These are phyloP conservation scores for Schizochytrium sp. DNA, from an alignment of 108 stramenopile species.

Conservation along the genomic window DNA sequence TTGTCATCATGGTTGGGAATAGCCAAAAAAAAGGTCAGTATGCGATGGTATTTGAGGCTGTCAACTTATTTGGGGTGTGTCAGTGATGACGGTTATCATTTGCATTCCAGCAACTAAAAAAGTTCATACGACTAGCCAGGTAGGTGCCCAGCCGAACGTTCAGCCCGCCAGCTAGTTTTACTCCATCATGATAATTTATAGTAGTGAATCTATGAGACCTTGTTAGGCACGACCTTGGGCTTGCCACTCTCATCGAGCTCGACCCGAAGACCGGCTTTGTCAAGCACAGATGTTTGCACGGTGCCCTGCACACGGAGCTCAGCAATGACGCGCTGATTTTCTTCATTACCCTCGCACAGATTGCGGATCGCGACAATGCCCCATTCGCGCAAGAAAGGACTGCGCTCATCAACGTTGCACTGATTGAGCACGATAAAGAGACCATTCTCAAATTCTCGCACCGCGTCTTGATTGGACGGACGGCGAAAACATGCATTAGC, in stretches of 20 bases:
- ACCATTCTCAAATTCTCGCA: conserved; percentile 25
- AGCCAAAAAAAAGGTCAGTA: no score
- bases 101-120: no score
- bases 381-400: conserved; percentile 40
- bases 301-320: conserved; percentile 27
- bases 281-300: neutral
- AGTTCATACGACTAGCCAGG: no score
- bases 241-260: neutral
- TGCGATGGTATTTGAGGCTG: no score
- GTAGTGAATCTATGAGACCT: neutral
- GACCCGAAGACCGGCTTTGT: neutral
- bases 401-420: conserved; percentile 33
- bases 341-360: conserved; percentile 38
- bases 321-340: conserved; percentile 36
- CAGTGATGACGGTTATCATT: no score
- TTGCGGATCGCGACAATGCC: conserved; percentile 38
- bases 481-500: conserved; percentile 36
- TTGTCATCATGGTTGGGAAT: no score
- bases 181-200: no score
- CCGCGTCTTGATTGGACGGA: conserved; percentile 26
- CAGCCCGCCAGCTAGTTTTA: no score
- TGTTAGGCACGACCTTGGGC: neutral
- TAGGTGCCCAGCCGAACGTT: no score
- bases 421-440: conserved; percentile 37
- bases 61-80: no score